Evolutionary conservation across 2,329 filamentous ascomycete genomes (phyloP).

Genomic region (Nigrograna mackinnonii): DNA sequence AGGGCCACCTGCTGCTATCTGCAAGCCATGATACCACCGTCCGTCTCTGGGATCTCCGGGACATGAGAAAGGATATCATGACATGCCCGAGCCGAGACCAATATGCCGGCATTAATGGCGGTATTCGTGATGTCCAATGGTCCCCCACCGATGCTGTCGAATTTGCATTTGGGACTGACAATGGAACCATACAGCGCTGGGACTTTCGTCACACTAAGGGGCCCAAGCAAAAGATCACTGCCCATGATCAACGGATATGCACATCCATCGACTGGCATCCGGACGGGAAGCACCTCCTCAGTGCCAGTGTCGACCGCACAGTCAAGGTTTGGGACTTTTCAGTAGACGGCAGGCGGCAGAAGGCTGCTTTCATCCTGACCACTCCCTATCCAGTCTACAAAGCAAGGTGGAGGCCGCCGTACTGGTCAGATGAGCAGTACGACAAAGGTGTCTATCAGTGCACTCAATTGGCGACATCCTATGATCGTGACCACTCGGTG

Average conservation of each 20-base stretch:
- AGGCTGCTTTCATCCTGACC: slow-evolving; percentile 61
- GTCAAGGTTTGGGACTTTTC: slow-evolving; percentile 69
- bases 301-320: slow-evolving; percentile 64
- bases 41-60: slow-evolving; percentile 66
- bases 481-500: slow-evolving; percentile 63
- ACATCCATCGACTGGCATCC: slow-evolving; percentile 70
- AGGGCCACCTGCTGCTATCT: slow-evolving; percentile 63
- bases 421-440: slow-evolving; percentile 56
- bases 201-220: slow-evolving; percentile 62
- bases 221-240: slow-evolving; percentile 63
- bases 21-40: slow-evolving; percentile 68
- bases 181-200: slow-evolving; percentile 66
- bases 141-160: slow-evolving; percentile 64
- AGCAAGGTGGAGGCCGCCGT: slow-evolving; percentile 65
- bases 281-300: slow-evolving; percentile 66
- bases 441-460: slow-evolving; percentile 61
- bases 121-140: slow-evolving; percentile 67
- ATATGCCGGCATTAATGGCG: slow-evolving; percentile 62
- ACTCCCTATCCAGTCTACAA: slow-evolving; percentile 65
- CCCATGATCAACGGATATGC: slow-evolving; percentile 61
- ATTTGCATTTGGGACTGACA: slow-evolving; percentile 68
- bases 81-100: slow-evolving; percentile 58
- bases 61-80: slow-evolving; percentile 54
- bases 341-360: slow-evolving; percentile 59
- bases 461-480: slow-evolving; percentile 65